These are phyloP conservation scores for Solanum ossicruentum DNA, from an alignment of 257 asterid species.

Conservation along the genomic window DNA sequence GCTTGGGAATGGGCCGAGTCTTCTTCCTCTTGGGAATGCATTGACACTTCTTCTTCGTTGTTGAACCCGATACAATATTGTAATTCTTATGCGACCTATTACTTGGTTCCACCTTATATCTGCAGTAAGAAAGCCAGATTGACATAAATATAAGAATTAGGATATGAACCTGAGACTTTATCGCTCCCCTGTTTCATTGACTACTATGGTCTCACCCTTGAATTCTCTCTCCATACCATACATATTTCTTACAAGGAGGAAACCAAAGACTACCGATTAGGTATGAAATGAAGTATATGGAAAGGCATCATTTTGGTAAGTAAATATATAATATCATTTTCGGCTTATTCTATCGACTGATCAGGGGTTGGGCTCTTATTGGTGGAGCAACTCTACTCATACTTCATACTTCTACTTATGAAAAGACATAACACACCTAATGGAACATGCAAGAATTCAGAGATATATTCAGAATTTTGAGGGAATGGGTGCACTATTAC, in stretches of 20 bases:
- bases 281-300: neutral
- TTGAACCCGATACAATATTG: conserved; percentile 30
- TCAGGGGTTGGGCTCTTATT: neutral
- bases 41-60: conserved; percentile 44
- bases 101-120: conserved; percentile 66
- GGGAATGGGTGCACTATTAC: no score
- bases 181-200: neutral
- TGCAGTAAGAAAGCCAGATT: conserved; percentile 17
- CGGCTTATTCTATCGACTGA: neutral
- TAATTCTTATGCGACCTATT: conserved; percentile 42
- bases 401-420: neutral
- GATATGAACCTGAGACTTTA: neutral
- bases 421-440: neutral
- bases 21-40: conserved; percentile 19
- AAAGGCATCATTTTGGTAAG: neutral
- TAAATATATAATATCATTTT: neutral
- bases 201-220: neutral
- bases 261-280: neutral
- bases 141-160: no score
- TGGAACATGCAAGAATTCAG: neutral
- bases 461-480: no score
- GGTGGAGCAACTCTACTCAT: neutral
- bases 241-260: neutral
- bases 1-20: neutral
- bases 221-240: neutral